Evolutionary conservation across 305 asterid species (phyloP), one percentile per base, ranked within the genome.

Genomic region (Fraxinus ornus): DNA sequence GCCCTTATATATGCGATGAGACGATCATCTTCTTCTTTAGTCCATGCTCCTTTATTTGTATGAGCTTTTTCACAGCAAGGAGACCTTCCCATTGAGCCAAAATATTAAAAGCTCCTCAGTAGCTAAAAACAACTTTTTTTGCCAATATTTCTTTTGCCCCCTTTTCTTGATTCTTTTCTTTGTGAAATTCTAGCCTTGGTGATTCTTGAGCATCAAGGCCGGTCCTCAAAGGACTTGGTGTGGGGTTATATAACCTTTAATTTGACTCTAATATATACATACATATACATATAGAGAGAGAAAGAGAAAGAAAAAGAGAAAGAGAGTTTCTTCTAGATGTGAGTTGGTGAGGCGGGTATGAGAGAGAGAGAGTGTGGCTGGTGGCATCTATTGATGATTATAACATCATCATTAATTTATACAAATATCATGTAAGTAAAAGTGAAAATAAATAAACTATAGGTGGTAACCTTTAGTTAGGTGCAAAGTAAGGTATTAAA

Each of bases 51-150:
- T 90, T 92, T 94, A 87, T 94, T 94, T 0, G 97, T 94, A 83
- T 92, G 97, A 30, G 97, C 98, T 84, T 94, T 94, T 86, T 92
- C 98, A 80, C 98, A 92, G 76, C 98, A 94, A 75, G 98, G 98
- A 64, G 97, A 92, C 86, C 98, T 93, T 82, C 98, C 98, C 98
- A 94, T 93, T 80, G 15, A 37, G 64, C 71, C 32, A 12, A 66
- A 19, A 77, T n/a, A 26, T 37, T 66, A 5, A 28, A 13, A 28
- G 26, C 30, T 21, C 10, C 26, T 55, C 7, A 28, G 13, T 8
- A 35, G 28, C 44, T 36, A 10, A 3, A 33, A 36, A 41, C 9
- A 13, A 17, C 10, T 22, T 21, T 81, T 77, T 84, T 64, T 2
- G 6, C 10, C 3, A 39, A 32, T 5, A 15, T 35, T 10, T 3